Evolutionary conservation across 129 eudicot species (phyloP).

Genomic region (Silybum marianum): DNA sequence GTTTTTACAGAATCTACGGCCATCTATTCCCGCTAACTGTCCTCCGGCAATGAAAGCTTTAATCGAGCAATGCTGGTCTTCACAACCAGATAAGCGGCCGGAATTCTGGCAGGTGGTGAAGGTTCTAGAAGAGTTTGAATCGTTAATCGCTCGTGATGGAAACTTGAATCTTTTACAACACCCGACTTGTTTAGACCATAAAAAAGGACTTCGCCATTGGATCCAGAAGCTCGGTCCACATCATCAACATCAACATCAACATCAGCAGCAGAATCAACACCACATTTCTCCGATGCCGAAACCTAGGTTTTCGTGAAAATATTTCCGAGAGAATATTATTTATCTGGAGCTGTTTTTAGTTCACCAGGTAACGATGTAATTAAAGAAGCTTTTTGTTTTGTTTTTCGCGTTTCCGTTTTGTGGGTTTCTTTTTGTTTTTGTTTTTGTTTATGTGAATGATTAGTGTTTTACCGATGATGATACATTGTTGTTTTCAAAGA

Average conservation of each 20-base stretch:
- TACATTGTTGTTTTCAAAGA: conserved; percentile 28
- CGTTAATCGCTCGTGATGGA: conserved; percentile 66
- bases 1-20: conserved; percentile 71
- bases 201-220: conserved; percentile 81
- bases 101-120: conserved; percentile 90
- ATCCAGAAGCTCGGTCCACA: conserved; percentile 70
- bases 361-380: conserved; percentile 38
- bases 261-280: conserved; percentile 26
- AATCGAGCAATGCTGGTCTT: conserved; percentile 90
- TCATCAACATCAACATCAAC: conserved; percentile 45
- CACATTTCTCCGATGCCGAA: conserved; percentile 49
- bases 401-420: conserved; percentile 4
- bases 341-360: conserved; percentile 27
- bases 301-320: conserved; percentile 63
- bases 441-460: conserved; percentile 36
- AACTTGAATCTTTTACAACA: conserved; percentile 61
- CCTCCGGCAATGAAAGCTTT: conserved; percentile 79
- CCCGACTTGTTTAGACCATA: conserved; percentile 62
- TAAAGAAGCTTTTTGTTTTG: conserved; percentile 21
- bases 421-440: conserved; percentile 8
- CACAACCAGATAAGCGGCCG: conserved; percentile 82
- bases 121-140: conserved; percentile 78
- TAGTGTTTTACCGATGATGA: conserved; percentile 29
- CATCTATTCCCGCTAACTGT: conserved; percentile 63
- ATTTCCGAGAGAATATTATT: conserved; percentile 19